Conservation (phyloP, 2,329 filamentous ascomycete genomes). For the Hypoxylon sp. region DNA sequence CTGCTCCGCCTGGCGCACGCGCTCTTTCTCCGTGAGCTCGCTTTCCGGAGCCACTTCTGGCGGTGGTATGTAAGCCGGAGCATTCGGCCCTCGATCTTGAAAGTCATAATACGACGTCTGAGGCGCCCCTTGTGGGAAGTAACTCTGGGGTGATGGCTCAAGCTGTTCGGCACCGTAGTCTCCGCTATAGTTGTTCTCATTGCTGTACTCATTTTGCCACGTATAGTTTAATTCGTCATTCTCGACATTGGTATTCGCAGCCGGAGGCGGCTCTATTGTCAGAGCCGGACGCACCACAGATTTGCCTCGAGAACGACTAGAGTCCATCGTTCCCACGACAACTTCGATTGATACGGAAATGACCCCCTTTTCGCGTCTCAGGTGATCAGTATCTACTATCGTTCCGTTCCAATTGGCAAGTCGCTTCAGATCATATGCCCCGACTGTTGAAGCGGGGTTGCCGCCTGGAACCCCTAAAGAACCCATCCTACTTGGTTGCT, state of each 20-base stretch:
- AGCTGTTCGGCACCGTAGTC: constrained; percentile 42
- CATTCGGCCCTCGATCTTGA: constrained; percentile 53
- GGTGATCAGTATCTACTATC: constrained; percentile 88
- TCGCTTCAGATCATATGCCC: constrained; percentile 60
- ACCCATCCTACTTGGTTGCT: constrained; percentile 60
- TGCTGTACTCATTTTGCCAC: constrained; percentile 54
- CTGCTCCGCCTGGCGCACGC: constrained; percentile 81
- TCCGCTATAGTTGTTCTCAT: constrained; percentile 47
- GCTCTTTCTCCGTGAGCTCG: constrained; percentile 84
- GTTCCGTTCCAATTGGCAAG: constrained; percentile 72
- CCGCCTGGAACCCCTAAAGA: constrained; percentile 55
- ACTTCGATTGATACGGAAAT: constrained; percentile 89
- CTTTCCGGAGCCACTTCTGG: constrained; percentile 74
- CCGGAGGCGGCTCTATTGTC: constrained; percentile 44
- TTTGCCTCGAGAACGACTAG: constrained; percentile 56
- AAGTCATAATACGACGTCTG: constrained; percentile 56
- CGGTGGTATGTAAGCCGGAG: constrained; percentile 70
- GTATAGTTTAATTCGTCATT: constrained; percentile 49
- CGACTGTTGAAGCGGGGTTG: constrained; percentile 49
- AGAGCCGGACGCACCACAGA: constrained; percentile 47
- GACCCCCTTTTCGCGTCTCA: constrained; percentile 92
- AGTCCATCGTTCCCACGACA: constrained; percentile 88
- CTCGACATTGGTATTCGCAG: constrained; percentile 39
- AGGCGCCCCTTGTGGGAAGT: constrained; percentile 50
- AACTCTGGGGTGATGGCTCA: constrained; percentile 47